A percentile compares a stretch with the other conserved stretches of the same genome.
These are phyloP conservation scores for Penicillium goetzii DNA, from an alignment of 495 filamentous ascomycete species.

Conservation along the genomic window DNA sequence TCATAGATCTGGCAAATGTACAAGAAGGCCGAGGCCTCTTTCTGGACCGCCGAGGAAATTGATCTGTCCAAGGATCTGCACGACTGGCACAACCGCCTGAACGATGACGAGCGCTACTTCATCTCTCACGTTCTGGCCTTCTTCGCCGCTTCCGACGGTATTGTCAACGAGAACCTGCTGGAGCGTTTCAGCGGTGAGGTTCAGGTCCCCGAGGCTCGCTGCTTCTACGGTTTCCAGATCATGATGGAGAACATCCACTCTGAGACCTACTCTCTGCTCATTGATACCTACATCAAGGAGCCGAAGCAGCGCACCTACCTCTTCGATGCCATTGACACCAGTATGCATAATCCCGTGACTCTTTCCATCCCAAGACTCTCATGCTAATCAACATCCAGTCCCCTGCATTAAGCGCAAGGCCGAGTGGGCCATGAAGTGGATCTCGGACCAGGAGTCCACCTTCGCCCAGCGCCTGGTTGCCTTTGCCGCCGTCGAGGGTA, in stretches of 20 bases:
- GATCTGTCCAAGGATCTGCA: constrained; percentile 98
- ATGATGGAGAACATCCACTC: constrained; percentile 99
- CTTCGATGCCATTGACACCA: constrained; percentile 98
- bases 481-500: constrained; percentile 97
- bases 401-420: constrained; percentile 97
- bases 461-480: constrained; percentile 95
- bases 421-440: constrained; percentile 96
- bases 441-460: constrained; percentile 85
- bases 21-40: constrained; percentile 99
- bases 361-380: background rate
- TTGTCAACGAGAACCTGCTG: constrained; percentile 99
- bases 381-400: constrained; percentile 55
- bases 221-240: constrained; percentile 99
- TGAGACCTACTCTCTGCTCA: constrained; percentile 98
- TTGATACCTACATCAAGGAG: constrained; percentile 99
- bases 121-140: constrained; percentile 98
- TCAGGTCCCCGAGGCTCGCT: constrained; percentile 95
- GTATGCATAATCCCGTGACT: constrained; percentile 48
- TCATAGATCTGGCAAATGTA: constrained; percentile 99
- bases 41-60: constrained; percentile 99
- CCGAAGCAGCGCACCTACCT: constrained; percentile 92
- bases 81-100: constrained; percentile 98
- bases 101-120: constrained; percentile 97
- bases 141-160: constrained; percentile 99
- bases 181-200: constrained; percentile 98